Evolutionary conservation across 2,329 filamentous ascomycete genomes (phyloP).

Genomic region (Penicillium sp.): DNA sequence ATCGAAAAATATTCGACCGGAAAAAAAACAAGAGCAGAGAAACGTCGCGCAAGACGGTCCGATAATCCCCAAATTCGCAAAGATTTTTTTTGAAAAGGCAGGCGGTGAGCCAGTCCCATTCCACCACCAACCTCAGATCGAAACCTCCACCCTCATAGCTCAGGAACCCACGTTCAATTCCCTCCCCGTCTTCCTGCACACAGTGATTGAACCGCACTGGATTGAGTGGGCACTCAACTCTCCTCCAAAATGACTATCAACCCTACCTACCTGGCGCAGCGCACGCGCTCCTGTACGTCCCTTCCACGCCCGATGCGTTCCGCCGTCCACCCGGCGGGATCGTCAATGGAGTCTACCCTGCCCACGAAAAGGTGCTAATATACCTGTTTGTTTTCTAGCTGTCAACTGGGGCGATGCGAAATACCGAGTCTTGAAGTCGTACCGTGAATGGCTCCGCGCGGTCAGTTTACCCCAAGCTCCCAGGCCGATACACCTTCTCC

Average conservation of each 20-base stretch:
- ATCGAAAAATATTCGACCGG: conserved; percentile 1
- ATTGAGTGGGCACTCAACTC: conserved; percentile 18
- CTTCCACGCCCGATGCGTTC: conserved; percentile 17
- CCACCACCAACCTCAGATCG: conserved; percentile 25
- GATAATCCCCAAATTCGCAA: conserved; percentile 21
- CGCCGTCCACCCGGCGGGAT: conserved; percentile 16
- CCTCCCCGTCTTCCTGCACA: conserved; percentile 13
- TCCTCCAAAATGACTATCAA: conserved; percentile 73
- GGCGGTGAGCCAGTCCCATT: conserved; percentile 34
- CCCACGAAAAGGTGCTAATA: conserved; percentile 25
- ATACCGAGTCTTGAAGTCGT: conserved; percentile 79
- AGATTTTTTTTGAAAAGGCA: conserved; percentile 41
- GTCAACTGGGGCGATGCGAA: conserved; percentile 87
- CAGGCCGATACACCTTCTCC: conserved; percentile 8
- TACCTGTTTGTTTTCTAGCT: conserved; percentile 55
- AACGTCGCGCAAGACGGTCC: conserved; percentile 11
- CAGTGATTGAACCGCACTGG: conserved; percentile 22
- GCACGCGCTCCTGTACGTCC: conserved; percentile 72
- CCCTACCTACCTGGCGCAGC: conserved; percentile 85
- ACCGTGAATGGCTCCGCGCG: conserved; percentile 93
- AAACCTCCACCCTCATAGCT: conserved; percentile 30
- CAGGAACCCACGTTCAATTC: conserved; percentile 26
- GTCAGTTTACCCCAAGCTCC: conserved; percentile 59
- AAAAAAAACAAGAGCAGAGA: conserved; percentile 14
- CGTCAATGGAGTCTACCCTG: conserved; percentile 14